Percentiles rank a stretch among this genome's conserved stretches.
Conservation (phyloP, 2,329 filamentous ascomycete genomes). For the Apiospora arundinis region DNA sequence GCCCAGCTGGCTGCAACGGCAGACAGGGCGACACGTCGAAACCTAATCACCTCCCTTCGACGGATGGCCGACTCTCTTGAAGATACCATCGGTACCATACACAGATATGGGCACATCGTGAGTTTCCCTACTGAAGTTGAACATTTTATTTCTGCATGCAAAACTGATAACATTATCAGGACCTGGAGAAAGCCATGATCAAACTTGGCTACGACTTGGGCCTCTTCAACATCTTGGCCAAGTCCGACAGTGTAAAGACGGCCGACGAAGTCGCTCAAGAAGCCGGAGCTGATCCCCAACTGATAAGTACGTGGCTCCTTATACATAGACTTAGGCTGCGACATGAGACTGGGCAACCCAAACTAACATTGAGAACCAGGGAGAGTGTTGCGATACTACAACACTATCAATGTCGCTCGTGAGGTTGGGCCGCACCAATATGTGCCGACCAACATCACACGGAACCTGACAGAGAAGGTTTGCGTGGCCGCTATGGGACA, state of each 20-base stretch:
- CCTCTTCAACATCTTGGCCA: neutral
- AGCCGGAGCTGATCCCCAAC: neutral
- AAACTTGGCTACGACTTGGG: neutral
- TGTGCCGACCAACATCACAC: neutral
- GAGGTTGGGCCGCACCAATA: neutral
- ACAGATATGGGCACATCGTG: neutral
- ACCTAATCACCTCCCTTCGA: neutral
- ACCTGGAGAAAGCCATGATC: neutral
- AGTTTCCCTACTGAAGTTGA: neutral
- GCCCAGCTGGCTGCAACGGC: neutral
- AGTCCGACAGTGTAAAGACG: neutral
- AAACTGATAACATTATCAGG: neutral
- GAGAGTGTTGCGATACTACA: neutral
- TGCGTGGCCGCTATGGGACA: neutral
- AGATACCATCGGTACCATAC: neutral
- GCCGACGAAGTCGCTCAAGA: neutral
- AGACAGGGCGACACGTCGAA: neutral
- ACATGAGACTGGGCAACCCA: neutral
- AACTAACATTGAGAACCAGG: neutral
- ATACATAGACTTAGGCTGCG: neutral
- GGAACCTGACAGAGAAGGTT: neutral
- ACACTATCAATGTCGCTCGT: constrained; percentile 1
- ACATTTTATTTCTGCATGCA: neutral
- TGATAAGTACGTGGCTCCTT: neutral
- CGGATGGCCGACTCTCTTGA: neutral